phyloP scores from a whole-genome alignment of 352 stramenopile species.

The Phytopythium aichiense region DNA sequence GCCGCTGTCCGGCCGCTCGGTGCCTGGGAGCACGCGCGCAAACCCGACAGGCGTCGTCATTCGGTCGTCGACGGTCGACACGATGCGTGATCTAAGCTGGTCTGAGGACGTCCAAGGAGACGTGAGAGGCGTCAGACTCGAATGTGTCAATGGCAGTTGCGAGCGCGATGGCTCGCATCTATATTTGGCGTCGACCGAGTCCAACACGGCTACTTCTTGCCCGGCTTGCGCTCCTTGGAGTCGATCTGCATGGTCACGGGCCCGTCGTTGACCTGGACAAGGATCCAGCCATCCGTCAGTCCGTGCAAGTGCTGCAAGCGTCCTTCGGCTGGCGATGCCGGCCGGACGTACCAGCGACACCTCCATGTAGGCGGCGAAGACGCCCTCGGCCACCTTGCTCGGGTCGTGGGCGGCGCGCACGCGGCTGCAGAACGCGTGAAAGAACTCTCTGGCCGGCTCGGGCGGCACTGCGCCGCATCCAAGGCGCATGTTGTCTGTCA shows the following conservation, averaged over 20 bases:
- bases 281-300: neutral
- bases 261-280: constrained; percentile 69
- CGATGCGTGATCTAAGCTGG: too few species aligned
- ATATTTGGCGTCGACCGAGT: constrained; percentile 1
- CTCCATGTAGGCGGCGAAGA: constrained; percentile 86
- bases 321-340: neutral
- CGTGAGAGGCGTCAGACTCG: neutral
- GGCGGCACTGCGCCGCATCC: constrained; percentile 43
- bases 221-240: constrained; percentile 64
- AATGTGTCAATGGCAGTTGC: neutral
- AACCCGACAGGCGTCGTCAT: constrained; percentile 41
- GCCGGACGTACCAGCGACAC: constrained; percentile 57
- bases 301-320: neutral
- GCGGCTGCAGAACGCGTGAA: constrained; percentile 65
- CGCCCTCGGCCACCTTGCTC: constrained; percentile 72
- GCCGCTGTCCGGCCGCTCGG: constrained; percentile 32
- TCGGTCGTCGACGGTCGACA: too few species aligned
- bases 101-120: neutral
- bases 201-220: constrained; percentile 24
- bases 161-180: neutral
- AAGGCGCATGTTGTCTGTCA: neutral
- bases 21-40: constrained; percentile 38
- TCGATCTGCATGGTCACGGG: constrained; percentile 84
- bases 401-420: constrained; percentile 50
- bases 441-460: constrained; percentile 64